Evolutionary conservation across 2,329 filamentous ascomycete species (phyloP).

Genomic region (Hypoxylon sp.): DNA sequence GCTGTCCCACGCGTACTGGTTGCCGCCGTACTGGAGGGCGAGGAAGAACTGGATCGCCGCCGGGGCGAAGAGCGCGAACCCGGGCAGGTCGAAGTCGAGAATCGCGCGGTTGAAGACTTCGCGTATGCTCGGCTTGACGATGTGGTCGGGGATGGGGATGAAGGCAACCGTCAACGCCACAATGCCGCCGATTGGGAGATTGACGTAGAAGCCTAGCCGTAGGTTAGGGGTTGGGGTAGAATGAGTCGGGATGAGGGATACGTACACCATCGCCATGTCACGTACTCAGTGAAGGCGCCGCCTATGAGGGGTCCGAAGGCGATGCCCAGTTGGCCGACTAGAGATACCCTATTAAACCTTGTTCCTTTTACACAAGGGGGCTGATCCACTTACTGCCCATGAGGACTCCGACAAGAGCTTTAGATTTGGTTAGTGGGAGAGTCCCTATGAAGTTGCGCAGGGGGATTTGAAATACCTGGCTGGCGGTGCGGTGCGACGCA

Average conservation of each 20-base stretch:
- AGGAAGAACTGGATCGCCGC: slow-evolving; percentile 62
- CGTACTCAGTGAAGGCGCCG: slow-evolving; percentile 59
- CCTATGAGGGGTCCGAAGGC: slow-evolving; percentile 60
- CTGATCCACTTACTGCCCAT: slow-evolving; percentile 23
- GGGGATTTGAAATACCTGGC: slow-evolving; percentile 12
- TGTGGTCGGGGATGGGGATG: slow-evolving; percentile 56
- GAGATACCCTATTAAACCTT: background rate
- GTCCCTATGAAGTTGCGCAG: background rate
- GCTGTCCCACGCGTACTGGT: slow-evolving; percentile 58
- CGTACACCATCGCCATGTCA: slow-evolving; percentile 64
- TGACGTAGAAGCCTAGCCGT: slow-evolving; percentile 61
- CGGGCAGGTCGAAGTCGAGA: slow-evolving; percentile 58
- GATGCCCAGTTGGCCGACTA: slow-evolving; percentile 34
- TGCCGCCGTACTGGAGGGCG: slow-evolving; percentile 61
- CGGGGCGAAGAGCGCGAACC: slow-evolving; percentile 59
- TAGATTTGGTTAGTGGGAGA: background rate
- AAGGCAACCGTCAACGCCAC: slow-evolving; percentile 52
- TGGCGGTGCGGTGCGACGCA: slow-evolving; percentile 18
- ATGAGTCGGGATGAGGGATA: background rate
- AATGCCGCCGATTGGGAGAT: slow-evolving; percentile 60
- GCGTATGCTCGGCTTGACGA: slow-evolving; percentile 22
- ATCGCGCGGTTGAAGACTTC: slow-evolving; percentile 43
- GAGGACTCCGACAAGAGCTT: slow-evolving; percentile 17
- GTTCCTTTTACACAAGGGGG: background rate
- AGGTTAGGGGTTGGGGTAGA: background rate